phyloP scores from a whole-genome alignment of 345 rosid species.

The Eutrema japonicum region DNA sequence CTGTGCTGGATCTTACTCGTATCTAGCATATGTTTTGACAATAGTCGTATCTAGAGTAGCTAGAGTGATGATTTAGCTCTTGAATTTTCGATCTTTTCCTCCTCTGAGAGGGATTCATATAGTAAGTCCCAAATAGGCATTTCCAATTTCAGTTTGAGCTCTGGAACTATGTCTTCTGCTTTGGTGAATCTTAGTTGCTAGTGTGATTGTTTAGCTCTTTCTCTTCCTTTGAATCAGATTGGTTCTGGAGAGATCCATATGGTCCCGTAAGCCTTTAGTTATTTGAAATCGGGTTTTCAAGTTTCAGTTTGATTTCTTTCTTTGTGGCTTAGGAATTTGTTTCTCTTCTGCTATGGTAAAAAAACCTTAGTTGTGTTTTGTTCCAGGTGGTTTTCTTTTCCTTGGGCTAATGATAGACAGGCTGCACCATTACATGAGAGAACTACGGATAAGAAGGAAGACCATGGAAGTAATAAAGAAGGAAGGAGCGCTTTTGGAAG shows the following conservation, averaged over 20 bases:
- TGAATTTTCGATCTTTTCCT: background rate
- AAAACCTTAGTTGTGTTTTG: constrained; percentile 24
- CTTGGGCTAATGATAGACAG: constrained; percentile 87
- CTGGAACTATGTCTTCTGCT: constrained; percentile 1
- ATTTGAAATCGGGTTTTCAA: background rate
- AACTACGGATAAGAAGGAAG: constrained; percentile 78
- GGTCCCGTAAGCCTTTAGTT: background rate
- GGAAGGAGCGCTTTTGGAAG: constrained; percentile 63
- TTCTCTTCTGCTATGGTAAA: constrained; percentile 10
- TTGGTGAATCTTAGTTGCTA: constrained; percentile 26
- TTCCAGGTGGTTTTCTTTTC: constrained; percentile 79
- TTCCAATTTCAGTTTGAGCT: background rate
- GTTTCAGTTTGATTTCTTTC: constrained; percentile 5
- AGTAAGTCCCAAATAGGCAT: background rate
- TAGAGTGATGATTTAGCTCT: constrained; percentile 32
- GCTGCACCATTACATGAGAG: constrained; percentile 87
- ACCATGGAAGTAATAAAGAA: constrained; percentile 76
- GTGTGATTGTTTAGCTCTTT: background rate
- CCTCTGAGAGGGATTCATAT: background rate
- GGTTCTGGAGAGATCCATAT: background rate
- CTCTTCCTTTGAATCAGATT: background rate
- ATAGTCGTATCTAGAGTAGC: background rate
- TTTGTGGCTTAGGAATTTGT: constrained; percentile 4
- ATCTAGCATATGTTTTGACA: background rate
- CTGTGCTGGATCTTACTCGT: constrained; percentile 34